A percentile compares a stretch with the other conserved stretches of the same genome.
These are phyloP conservation scores for Trametes cubensis DNA, from an alignment of 768 basidiomycete species.

Conservation along the genomic window DNA sequence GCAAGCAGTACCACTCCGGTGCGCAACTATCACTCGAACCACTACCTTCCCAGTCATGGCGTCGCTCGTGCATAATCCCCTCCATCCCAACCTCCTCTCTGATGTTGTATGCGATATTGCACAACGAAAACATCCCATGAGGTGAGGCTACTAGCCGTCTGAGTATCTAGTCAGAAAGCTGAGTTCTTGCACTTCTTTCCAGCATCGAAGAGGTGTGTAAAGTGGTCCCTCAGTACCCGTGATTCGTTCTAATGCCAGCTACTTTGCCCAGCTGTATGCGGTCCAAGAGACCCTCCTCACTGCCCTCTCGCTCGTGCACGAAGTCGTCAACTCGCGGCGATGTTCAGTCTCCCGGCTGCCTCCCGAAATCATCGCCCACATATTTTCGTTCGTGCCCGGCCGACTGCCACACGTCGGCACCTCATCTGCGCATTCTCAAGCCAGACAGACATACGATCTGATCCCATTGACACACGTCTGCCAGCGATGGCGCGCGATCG, in stretches of 20 bases:
- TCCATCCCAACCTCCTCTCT: neutral
- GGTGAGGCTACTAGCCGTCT: neutral
- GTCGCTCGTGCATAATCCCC: neutral
- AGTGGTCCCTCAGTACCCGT: neutral
- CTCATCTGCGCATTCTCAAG: neutral
- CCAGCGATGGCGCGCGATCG: slow-evolving; percentile 21
- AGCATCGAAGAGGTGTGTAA: slow-evolving; percentile 13
- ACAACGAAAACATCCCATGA: neutral
- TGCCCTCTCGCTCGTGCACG: slow-evolving; percentile 4
- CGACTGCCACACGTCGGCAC: neutral
- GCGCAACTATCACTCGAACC: too few relatives aligned
- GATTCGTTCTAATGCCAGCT: neutral
- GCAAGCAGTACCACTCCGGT: too few relatives aligned
- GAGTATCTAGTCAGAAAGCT: neutral
- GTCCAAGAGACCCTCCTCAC: neutral
- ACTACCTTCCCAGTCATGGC: neutral
- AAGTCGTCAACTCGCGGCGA: slow-evolving; percentile 3
- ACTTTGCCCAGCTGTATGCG: neutral
- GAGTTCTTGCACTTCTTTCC: neutral
- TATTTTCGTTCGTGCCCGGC: slow-evolving; percentile 13
- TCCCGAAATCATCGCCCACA: slow-evolving; percentile 19
- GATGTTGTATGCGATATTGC: neutral
- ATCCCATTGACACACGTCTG: slow-evolving; percentile 26
- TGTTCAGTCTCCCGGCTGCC: slow-evolving; percentile 14
- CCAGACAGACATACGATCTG: slow-evolving; percentile 15